Conservation (phyloP, 306 rosid species). For the Cucurbita argyrosperma region DNA sequence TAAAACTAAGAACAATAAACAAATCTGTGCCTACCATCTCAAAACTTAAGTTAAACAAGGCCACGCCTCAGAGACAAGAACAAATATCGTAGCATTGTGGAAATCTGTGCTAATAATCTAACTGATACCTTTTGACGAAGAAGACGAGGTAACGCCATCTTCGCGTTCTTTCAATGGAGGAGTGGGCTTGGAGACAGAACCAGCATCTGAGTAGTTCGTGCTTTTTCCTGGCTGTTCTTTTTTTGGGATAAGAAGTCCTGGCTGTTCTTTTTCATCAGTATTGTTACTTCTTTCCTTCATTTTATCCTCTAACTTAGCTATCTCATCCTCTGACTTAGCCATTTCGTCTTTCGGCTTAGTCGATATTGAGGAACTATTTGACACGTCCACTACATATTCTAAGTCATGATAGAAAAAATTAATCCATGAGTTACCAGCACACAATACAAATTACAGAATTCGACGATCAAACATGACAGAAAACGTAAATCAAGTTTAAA, state of each 20-base stretch:
- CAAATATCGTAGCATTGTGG: neutral
- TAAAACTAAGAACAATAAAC: neutral
- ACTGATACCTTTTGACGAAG: neutral
- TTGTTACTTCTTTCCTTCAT: slow-evolving; percentile 8
- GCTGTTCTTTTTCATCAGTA: slow-evolving; percentile 9
- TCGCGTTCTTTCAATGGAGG: slow-evolving; percentile 11
- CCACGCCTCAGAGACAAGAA: too few species aligned
- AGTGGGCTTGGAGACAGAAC: slow-evolving; percentile 11
- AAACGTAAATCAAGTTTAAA: neutral
- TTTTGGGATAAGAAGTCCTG: neutral
- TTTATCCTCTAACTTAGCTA: slow-evolving; percentile 7
- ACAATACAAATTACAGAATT: neutral
- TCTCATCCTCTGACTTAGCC: neutral
- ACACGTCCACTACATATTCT: slow-evolving; percentile 17
- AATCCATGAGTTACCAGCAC: neutral
- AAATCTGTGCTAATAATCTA: neutral
- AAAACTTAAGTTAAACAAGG: neutral
- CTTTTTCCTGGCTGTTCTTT: slow-evolving; percentile 12
- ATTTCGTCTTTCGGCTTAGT: slow-evolving; percentile 7
- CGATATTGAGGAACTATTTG: slow-evolving; percentile 9
- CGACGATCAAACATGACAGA: neutral
- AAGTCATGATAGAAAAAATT: neutral
- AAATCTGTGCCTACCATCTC: neutral
- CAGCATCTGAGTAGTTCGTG: slow-evolving; percentile 8
- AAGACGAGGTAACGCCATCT: slow-evolving; percentile 9